phyloP scores from a whole-genome alignment of 441 rosid species.

The Syzygium malaccense region DNA sequence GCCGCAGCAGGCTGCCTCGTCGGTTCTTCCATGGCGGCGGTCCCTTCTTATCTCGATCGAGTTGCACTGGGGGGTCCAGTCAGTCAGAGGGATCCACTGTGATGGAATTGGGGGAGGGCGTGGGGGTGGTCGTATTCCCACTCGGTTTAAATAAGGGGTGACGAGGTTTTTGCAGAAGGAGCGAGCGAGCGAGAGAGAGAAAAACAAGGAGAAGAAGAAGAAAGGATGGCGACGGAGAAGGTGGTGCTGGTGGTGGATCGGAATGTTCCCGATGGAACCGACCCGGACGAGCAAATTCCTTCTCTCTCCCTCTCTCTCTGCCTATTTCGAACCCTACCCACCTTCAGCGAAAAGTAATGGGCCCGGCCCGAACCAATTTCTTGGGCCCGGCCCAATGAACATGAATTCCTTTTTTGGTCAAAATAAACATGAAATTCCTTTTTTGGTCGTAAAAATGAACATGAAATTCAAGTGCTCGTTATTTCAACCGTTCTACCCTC shows the following conservation, averaged over 20 bases:
- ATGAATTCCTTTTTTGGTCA: neutral
- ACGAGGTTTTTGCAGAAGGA: neutral
- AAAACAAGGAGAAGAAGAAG: neutral
- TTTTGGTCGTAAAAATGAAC: too few species aligned
- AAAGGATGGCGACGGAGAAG: neutral
- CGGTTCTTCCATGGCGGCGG: constrained; percentile 1
- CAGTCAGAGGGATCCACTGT: neutral
- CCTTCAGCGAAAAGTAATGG: neutral
- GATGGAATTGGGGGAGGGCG: neutral
- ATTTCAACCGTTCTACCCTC: neutral
- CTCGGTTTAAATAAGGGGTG: neutral
- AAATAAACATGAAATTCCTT: too few species aligned
- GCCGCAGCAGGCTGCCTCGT: neutral
- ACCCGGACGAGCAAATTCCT: neutral
- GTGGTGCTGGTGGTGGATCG: neutral
- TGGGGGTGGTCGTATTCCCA: neutral
- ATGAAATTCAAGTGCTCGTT: too few species aligned
- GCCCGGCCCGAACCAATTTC: too few species aligned
- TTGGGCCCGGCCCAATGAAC: neutral
- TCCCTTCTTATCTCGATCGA: neutral
- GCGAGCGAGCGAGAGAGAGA: neutral
- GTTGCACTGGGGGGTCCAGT: neutral
- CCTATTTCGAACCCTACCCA: neutral
- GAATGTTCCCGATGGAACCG: neutral
- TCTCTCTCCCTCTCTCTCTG: neutral